These are phyloP conservation scores for Pythium dissimile DNA, from an alignment of 352 stramenopile species.

Conservation along the genomic window DNA sequence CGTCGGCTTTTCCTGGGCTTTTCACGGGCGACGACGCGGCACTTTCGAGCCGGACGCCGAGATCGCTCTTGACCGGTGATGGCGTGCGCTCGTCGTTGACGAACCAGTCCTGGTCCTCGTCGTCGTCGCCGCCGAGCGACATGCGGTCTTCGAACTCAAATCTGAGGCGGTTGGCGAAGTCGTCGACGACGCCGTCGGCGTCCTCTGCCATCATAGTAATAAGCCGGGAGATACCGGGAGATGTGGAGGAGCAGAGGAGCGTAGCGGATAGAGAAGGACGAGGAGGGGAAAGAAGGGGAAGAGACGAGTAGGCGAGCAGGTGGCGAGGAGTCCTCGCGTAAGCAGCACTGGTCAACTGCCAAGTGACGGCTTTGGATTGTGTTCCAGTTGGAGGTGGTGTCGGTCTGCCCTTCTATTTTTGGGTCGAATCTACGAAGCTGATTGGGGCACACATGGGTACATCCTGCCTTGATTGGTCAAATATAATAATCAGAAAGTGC, in stretches of 20 bases:
- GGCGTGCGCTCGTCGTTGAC: constrained; percentile 57
- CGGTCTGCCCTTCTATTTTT: constrained; percentile 10
- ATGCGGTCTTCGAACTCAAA: constrained; percentile 66
- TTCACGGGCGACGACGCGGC: neutral
- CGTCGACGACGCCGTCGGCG: constrained; percentile 33
- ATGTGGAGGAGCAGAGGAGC: neutral
- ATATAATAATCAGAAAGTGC: neutral
- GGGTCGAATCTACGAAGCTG: neutral
- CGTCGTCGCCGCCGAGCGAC: constrained; percentile 44
- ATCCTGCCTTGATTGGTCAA: neutral
- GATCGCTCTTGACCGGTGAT: constrained; percentile 28
- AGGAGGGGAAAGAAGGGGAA: no score
- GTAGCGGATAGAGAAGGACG: no score
- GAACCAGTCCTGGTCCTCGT: constrained; percentile 78
- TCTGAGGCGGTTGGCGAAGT: constrained; percentile 66
- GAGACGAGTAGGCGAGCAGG: no score
- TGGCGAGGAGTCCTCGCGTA: no score
- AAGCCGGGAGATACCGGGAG: neutral
- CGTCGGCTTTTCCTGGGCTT: neutral
- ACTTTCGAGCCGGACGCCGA: neutral
- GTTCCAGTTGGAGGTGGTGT: no score
- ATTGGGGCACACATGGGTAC: constrained; percentile 1
- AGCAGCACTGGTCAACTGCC: no score
- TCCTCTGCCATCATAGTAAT: constrained; percentile 42
- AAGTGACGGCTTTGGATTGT: no score